Base-by-base conservation (phyloP, 2,329 filamentous ascomycete species). In the Allantophomopsis lycopodina region DNA sequence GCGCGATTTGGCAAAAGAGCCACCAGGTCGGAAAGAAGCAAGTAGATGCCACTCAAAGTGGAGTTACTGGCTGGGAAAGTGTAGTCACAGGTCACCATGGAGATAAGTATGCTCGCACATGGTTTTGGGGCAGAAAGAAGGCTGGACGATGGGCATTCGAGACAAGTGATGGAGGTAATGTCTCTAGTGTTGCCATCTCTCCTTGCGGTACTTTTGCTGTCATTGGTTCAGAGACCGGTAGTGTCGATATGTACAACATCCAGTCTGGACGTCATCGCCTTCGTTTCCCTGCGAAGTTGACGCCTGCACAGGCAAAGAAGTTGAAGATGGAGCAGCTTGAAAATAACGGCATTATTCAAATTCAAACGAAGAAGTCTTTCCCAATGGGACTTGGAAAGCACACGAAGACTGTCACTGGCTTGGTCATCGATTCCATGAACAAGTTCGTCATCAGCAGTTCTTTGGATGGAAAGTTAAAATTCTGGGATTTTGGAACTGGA, bases 71-170 rank as follows among this genome's bases (percentile, higher is more conserved):
- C 1, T 98, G 91, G 91, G 93, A 98, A 59, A 95, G 89, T 54
- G 79, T 98, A 6, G 76, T 98, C 2, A 98, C 91, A 4, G 89
- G 87, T 8, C 93, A 98, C 56, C 80, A 80, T 53, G 76, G 81
- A 38, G 89, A 96, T 53, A 72, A 78, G 35, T 83, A 75, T 54
- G 91, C 87, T 14, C 76, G 91, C 39, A 96, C 91, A 1, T 98
- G 91, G 91, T 95, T 95, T 61, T 96, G 91, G 88, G 91, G 89
- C 5, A 79, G 86, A 41, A 95, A 93, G 61, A 79, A 82, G 51
- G 88, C 91, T 37, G 91, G 91, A 10, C 73, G 91, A 46, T 98
- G 91, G 91, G 81, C 83, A 1, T 85, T 98, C 49, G 78, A 83
- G 47, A 95, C 88, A 1, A 74, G 81, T 32, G 91, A 98, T 60